Conservation (phyloP, 108 stramenopile species). For the Cylindrotheca fusiformis region DNA sequence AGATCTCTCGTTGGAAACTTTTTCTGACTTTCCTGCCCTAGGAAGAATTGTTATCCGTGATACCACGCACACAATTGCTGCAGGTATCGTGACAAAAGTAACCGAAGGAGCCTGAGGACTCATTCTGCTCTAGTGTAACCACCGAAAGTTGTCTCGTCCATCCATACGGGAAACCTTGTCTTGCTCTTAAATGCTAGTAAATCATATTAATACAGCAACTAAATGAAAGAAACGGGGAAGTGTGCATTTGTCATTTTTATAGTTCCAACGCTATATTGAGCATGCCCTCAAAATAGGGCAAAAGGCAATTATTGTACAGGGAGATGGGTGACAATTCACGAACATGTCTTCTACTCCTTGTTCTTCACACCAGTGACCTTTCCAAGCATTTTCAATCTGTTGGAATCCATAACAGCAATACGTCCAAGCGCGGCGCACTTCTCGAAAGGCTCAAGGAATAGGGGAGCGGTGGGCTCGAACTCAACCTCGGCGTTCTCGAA, state of each 20-base stretch:
- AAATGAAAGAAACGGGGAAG: too few species aligned
- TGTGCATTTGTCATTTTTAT: not conserved
- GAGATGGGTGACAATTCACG: not conserved
- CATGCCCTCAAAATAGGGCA: not conserved
- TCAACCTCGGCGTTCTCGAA: conserved; percentile 82
- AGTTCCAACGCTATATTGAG: not conserved
- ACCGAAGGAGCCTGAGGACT: conserved; percentile 58
- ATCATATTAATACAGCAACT: too few species aligned
- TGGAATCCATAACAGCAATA: conserved; percentile 86
- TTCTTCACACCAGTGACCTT: conserved; percentile 57
- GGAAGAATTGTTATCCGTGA: conserved; percentile 96
- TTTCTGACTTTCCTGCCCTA: conserved; percentile 89
- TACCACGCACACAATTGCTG: conserved; percentile 83
- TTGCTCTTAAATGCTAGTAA: too few species aligned
- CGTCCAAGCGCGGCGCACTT: conserved; percentile 79
- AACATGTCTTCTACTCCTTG: not conserved
- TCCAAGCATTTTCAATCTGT: conserved; percentile 86
- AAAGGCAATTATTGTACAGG: not conserved
- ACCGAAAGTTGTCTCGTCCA: too few species aligned
- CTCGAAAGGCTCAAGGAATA: conserved; percentile 78
- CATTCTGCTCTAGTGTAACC: too few species aligned
- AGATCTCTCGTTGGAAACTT: conserved; percentile 89
- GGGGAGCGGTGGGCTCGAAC: conserved; percentile 73
- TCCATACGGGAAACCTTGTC: too few species aligned
- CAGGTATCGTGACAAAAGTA: conserved; percentile 92